Percentiles rank a stretch among this genome's conserved stretches.
These are phyloP conservation scores for Gardenia jasminoides DNA, from an alignment of 257 asterid species.

Conservation along the genomic window DNA sequence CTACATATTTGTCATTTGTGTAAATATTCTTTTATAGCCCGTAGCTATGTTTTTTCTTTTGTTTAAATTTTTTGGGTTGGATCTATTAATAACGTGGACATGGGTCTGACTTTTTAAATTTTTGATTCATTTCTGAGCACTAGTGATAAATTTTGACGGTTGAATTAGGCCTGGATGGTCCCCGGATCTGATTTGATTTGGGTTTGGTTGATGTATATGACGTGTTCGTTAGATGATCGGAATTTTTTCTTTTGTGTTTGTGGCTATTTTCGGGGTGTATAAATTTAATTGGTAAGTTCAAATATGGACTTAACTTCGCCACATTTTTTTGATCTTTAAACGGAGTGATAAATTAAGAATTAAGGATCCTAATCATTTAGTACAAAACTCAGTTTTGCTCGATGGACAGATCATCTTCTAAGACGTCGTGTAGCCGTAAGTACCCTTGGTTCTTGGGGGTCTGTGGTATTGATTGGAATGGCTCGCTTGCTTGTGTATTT, in stretches of 20 bases:
- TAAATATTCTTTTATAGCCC: background rate
- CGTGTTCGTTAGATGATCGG: slow-evolving; percentile 1
- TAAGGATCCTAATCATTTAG: background rate
- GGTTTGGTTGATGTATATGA: background rate
- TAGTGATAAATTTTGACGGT: background rate
- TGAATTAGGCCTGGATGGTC: background rate
- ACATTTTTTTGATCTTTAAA: background rate
- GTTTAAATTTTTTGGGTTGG: background rate
- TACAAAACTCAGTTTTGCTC: background rate
- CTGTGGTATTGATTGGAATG: background rate
- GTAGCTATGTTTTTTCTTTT: background rate
- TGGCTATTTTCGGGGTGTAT: background rate
- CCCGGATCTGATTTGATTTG: slow-evolving; percentile 23
- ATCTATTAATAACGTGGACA: slow-evolving; percentile 1
- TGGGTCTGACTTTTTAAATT: background rate
- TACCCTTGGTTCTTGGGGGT: background rate
- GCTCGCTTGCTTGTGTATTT: too few species aligned
- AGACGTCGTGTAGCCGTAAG: background rate
- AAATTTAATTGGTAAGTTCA: background rate
- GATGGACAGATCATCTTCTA: background rate
- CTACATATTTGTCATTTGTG: background rate
- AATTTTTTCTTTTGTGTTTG: background rate
- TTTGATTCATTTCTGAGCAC: background rate
- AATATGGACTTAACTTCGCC: slow-evolving; percentile 4
- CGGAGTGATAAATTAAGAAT: background rate